A percentile compares a stretch with the other conserved stretches of the same genome.
Evolutionary conservation across 768 basidiomycete genomes (phyloP).

Genomic region (Lactarius sanguifluus): DNA sequence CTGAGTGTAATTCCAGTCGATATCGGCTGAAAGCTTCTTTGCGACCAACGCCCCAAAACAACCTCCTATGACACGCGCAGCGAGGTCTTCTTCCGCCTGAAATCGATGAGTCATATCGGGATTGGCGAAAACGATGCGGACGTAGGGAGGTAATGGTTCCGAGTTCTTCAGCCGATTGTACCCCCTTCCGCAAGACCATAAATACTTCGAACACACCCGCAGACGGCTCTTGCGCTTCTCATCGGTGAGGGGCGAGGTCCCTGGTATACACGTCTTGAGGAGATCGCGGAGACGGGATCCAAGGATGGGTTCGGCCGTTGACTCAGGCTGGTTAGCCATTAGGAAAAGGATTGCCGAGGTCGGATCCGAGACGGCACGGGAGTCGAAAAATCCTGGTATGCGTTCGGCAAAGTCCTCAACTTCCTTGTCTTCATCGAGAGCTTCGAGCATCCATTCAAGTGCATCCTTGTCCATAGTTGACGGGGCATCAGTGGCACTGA

Average conservation of each 20-base stretch:
- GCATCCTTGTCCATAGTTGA: not conserved
- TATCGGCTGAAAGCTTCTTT: not conserved
- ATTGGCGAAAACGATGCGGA: not conserved
- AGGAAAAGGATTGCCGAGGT: too few species aligned
- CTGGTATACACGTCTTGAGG: constrained; percentile 10
- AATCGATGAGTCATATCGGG: not conserved
- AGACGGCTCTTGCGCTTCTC: constrained; percentile 1
- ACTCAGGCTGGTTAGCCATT: too few species aligned
- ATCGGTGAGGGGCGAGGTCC: constrained; percentile 1
- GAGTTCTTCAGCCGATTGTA: not conserved
- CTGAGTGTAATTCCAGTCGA: not conserved
- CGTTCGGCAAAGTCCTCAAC: not conserved
- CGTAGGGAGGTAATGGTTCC: not conserved
- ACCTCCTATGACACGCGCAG: not conserved
- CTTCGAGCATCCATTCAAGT: not conserved
- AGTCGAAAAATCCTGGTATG: constrained; percentile 1
- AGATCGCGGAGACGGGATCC: constrained; percentile 10
- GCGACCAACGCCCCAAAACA: constrained; percentile 2
- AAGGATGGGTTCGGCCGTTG: constrained; percentile 5
- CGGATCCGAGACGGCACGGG: not conserved
- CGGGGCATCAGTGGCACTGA: not conserved
- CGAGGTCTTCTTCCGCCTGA: not conserved
- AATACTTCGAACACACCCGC: not conserved
- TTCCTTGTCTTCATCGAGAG: not conserved
- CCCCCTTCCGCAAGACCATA: constrained; percentile 10